Conservation (phyloP, 805 yeast genomes). For the Tetrapisispora namnaoensis region DNA sequence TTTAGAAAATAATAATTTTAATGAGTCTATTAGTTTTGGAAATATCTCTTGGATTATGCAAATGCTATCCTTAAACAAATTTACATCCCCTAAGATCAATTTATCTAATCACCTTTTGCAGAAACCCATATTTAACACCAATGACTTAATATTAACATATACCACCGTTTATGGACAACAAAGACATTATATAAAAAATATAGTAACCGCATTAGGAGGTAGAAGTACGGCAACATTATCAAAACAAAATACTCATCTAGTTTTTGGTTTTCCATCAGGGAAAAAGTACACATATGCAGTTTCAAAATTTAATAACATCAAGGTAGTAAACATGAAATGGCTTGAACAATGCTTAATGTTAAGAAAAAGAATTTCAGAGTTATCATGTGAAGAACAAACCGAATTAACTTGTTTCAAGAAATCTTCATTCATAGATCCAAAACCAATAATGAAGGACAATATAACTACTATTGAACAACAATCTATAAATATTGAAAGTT, state of each 20-base stretch:
- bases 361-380: background rate
- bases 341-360: background rate
- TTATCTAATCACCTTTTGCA: constrained; percentile 62
- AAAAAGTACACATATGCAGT: constrained; percentile 63
- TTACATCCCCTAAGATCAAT: constrained; percentile 44
- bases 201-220: constrained; percentile 68
- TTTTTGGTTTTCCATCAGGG: constrained; percentile 60
- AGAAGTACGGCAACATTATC: constrained; percentile 56
- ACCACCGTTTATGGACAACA: constrained; percentile 84
- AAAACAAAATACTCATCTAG: constrained; percentile 57
- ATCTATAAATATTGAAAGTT: background rate
- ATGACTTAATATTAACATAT: constrained; percentile 46
- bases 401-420: background rate
- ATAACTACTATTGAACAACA: background rate
- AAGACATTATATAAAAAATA: constrained; percentile 53
- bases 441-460: background rate
- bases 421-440: background rate
- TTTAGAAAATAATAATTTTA: background rate
- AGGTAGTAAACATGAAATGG: background rate
- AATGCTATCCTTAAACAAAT: constrained; percentile 45
- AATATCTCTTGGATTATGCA: constrained; percentile 71
- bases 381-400: background rate
- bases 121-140: constrained; percentile 39
- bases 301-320: background rate
- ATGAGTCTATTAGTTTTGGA: constrained; percentile 32